Evolutionary conservation across 164 flowering plant genomes (phyloP).

Genomic region (Euptelea pleiosperma): DNA sequence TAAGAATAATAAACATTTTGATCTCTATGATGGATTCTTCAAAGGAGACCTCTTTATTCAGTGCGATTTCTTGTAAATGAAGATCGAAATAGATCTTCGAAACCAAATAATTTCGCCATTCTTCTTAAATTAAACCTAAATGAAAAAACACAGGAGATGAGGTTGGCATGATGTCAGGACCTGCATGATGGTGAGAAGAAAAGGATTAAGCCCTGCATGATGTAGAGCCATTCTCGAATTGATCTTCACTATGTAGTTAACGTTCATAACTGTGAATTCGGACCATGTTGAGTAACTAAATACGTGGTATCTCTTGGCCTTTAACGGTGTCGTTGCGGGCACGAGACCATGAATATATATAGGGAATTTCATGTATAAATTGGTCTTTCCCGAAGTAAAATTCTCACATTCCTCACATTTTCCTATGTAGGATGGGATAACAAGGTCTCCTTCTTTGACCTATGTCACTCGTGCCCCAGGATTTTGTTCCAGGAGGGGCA

Average conservation of each 20-base stretch:
- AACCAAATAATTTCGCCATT: too few relatives aligned
- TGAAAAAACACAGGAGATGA: constrained; percentile 36
- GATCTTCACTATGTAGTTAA: constrained; percentile 27
- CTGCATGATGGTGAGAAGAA: too few relatives aligned
- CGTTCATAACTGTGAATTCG: constrained; percentile 33
- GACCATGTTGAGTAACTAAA: constrained; percentile 44
- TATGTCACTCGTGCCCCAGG: too few relatives aligned
- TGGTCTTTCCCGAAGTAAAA: constrained; percentile 30
- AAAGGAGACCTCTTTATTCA: too few relatives aligned
- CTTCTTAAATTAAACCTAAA: too few relatives aligned
- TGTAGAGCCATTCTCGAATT: constrained; percentile 15
- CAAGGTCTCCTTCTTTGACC: constrained; percentile 41
- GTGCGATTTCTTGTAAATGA: too few relatives aligned
- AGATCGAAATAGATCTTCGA: too few relatives aligned
- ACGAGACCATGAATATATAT: constrained; percentile 27
- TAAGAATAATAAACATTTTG: too few relatives aligned
- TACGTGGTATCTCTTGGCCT: constrained; percentile 37
- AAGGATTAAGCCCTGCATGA: too few relatives aligned
- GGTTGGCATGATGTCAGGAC: too few relatives aligned
- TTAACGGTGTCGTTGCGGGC: constrained; percentile 32
- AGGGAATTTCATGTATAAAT: constrained; percentile 26
- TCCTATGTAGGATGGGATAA: constrained; percentile 38
- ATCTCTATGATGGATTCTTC: too few relatives aligned
- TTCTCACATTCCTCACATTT: constrained; percentile 33
- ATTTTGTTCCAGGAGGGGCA: too few relatives aligned